Evolutionary conservation across 106 monocot species (phyloP).

Genomic region (Triglochin maritima): DNA sequence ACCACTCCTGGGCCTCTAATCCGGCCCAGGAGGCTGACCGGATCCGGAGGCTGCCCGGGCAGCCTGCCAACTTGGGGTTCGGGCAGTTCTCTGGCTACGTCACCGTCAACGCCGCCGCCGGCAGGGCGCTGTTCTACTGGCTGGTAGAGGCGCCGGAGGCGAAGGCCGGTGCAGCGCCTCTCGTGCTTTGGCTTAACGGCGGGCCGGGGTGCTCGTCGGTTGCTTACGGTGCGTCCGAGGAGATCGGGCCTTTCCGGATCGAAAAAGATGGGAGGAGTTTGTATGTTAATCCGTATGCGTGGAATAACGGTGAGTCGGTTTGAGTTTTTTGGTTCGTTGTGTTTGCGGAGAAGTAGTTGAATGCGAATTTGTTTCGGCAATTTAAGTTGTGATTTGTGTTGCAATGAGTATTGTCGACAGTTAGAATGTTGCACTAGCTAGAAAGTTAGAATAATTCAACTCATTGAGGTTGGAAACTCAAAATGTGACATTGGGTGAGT

Average conservation of each 20-base stretch:
- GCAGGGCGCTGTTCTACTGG: slow-evolving; percentile 91
- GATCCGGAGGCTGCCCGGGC: slow-evolving; percentile 58
- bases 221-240: slow-evolving; percentile 78
- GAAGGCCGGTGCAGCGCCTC: slow-evolving; percentile 20
- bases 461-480: no score
- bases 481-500: no score
- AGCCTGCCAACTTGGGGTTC: slow-evolving; percentile 57
- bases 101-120: slow-evolving; percentile 45
- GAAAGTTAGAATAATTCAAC: no score
- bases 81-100: slow-evolving; percentile 73
- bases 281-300: slow-evolving; percentile 52
- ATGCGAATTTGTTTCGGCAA: neutral
- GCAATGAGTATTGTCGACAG: no score
- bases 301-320: slow-evolving; percentile 50
- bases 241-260: slow-evolving; percentile 88
- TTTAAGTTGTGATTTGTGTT: neutral
- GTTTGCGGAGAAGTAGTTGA: neutral
- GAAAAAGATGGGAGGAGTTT: slow-evolving; percentile 53
- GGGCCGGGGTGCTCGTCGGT: slow-evolving; percentile 95
- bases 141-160: slow-evolving; percentile 38
- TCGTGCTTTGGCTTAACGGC: slow-evolving; percentile 90
- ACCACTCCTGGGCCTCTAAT: no score
- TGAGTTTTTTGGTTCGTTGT: no score
- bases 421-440: no score
- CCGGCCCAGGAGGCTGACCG: slow-evolving; percentile 35